Evolutionary conservation across 1,284 basidiomycete genomes (phyloP), one percentile per base, ranked within the genome.

Genomic region (Naganishia sp.): DNA sequence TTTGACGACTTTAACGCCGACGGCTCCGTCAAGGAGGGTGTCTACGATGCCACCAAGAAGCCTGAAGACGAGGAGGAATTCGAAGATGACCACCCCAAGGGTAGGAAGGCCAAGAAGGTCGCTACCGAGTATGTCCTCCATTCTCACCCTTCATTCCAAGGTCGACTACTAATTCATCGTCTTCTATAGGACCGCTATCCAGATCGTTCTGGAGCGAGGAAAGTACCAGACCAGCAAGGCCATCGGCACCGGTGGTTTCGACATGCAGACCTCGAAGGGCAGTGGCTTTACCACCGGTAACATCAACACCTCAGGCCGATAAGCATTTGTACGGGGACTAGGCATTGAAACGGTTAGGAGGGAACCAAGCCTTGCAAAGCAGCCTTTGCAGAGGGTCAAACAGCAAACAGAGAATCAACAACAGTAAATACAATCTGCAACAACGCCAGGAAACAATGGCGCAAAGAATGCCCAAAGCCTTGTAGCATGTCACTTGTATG

Each of bases 241-340:
- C 47, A 51, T 66, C 49, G 67, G 67, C 45, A 68, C 67, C 45
- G 67, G 67, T 25, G 67, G 67, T 15, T 42, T n/a, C 28, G 63
- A 60, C 35, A 68, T 63, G 58, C 65, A 68, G 64, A 39, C 63
- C 17, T 63, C 65, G 21, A 63, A 54, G 61, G 61, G 61, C 21
- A 41, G 61, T 25, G 61, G 61, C 4, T 11, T 53, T 1, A 46
- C 25, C 42, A 63, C 61, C 28, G 61, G 61, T 25, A 45, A 63
- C 61, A 54, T 63, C 25, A 21, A 18, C 35, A 63, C 50, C 25
- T 63, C 51, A 9, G 51, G 52, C 35, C 50, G 52, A 46, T 63
- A 43, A 63, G 52, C 31, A 9, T 6, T 7, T 43, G 17, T n/a
- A 6, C 18, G 55, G 0, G 25, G 1, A 57, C 17, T 15, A 46